Percentiles rank a stretch among this genome's conserved stretches.
Evolutionary conservation across 208 protist genomes (phyloP).

Genomic region (Polymyxa betae): DNA sequence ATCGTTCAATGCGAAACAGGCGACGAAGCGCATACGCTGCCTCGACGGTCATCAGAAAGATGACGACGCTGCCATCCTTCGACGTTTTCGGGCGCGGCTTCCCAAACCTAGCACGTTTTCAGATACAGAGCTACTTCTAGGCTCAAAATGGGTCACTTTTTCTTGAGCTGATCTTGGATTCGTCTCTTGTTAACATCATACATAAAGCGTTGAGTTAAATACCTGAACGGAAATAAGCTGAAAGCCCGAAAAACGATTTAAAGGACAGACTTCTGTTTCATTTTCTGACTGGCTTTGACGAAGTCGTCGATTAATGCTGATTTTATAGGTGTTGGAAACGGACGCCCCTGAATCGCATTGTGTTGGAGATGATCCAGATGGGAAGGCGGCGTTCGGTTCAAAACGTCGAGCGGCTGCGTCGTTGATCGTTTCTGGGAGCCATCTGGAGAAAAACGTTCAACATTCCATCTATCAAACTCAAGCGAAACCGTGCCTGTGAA

Average conservation of each 20-base stretch:
- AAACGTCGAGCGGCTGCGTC: neutral
- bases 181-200: slow-evolving; percentile 21
- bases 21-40: slow-evolving; percentile 8
- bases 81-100: neutral
- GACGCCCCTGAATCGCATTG: neutral
- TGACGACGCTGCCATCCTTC: neutral
- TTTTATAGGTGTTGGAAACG: neutral
- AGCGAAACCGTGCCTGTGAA: neutral
- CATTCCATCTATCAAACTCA: neutral
- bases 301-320: slow-evolving; percentile 36
- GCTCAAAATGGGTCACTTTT: neutral
- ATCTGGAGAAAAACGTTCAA: neutral
- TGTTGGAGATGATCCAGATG: neutral
- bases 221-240: neutral
- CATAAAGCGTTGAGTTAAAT: slow-evolving; percentile 38
- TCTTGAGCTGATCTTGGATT: slow-evolving; percentile 20
- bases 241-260: neutral
- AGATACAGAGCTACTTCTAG: neutral
- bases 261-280: neutral
- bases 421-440: no score
- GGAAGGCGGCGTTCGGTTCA: neutral
- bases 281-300: slow-evolving; percentile 9
- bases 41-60: slow-evolving; percentile 28
- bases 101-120: slow-evolving; percentile 6
- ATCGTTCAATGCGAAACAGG: slow-evolving; percentile 7